Conservation (phyloP, 805 yeast species). For the Vanderwaltozyma polyspora region DNA sequence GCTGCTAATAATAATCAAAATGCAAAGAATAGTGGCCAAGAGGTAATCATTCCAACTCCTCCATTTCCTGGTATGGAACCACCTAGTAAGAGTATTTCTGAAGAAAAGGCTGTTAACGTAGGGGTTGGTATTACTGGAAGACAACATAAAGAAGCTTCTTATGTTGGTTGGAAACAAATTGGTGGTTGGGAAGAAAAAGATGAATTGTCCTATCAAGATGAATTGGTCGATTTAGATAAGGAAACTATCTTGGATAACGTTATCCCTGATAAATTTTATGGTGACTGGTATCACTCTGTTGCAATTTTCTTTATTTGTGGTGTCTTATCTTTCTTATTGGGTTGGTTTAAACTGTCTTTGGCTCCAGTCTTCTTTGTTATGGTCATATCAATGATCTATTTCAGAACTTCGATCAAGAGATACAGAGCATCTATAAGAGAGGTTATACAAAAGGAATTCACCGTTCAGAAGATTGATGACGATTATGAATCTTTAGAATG, state of each 20-base stretch:
- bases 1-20: not conserved
- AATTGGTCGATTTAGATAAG: constrained; percentile 55
- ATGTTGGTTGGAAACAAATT: constrained; percentile 89
- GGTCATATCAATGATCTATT: constrained; percentile 50
- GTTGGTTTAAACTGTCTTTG: constrained; percentile 62
- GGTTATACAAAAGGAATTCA: constrained; percentile 74
- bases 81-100: constrained; percentile 16
- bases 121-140: constrained; percentile 10
- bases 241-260: constrained; percentile 67
- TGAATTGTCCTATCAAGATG: constrained; percentile 53
- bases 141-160: constrained; percentile 38
- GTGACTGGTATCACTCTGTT: constrained; percentile 95
- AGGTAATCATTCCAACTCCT: not conserved
- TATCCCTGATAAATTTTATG: constrained; percentile 66
- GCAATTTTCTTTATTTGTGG: constrained; percentile 60
- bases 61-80: too few relatives aligned
- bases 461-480: constrained; percentile 68
- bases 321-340: constrained; percentile 64
- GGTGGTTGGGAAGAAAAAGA: constrained; percentile 76
- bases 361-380: constrained; percentile 74
- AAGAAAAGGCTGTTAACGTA: constrained; percentile 12
- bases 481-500: constrained; percentile 94
- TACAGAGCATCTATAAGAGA: constrained; percentile 68
- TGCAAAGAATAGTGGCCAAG: not conserved
- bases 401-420: constrained; percentile 74